A percentile compares a stretch with the other conserved stretches of the same genome.
Conservation (phyloP, 208 protist species). For the Trypanosoma avium region DNA sequence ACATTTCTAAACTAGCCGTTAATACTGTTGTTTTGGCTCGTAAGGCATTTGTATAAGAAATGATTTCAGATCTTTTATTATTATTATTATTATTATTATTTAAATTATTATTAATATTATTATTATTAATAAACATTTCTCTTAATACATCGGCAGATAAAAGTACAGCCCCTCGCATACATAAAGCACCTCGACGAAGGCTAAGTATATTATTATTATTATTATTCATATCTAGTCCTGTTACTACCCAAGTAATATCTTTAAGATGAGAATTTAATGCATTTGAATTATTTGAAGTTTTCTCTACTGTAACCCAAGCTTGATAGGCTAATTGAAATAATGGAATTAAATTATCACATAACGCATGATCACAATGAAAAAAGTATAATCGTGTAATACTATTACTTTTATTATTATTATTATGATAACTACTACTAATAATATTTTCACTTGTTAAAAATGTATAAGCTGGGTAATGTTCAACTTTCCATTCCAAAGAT, state of each 20-base stretch:
- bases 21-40: slow-evolving; percentile 16
- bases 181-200: slow-evolving; percentile 25
- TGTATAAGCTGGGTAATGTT: slow-evolving; percentile 19
- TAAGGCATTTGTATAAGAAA: slow-evolving; percentile 2
- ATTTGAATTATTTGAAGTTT: background rate
- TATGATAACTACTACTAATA: too few relatives aligned
- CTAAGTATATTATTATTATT: slow-evolving; percentile 8
- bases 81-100: too few relatives aligned
- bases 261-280: background rate
- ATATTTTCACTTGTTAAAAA: too few relatives aligned
- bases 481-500: slow-evolving; percentile 6
- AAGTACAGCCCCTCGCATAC: slow-evolving; percentile 12
- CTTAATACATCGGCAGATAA: slow-evolving; percentile 6
- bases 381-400: slow-evolving; percentile 10
- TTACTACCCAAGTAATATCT: slow-evolving; percentile 14
- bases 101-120: too few relatives aligned
- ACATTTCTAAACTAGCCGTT: slow-evolving; percentile 16
- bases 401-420: background rate
- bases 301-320: slow-evolving; percentile 1
- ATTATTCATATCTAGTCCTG: too few relatives aligned
- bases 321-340: background rate
- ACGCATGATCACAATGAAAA: slow-evolving; percentile 26
- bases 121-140: background rate
- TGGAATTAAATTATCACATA: slow-evolving; percentile 6
- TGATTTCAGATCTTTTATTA: too few relatives aligned